Evolutionary conservation across 129 eudicot species (phyloP), one percentile per base, ranked within the genome.

Genomic region (Calendula officinalis): DNA sequence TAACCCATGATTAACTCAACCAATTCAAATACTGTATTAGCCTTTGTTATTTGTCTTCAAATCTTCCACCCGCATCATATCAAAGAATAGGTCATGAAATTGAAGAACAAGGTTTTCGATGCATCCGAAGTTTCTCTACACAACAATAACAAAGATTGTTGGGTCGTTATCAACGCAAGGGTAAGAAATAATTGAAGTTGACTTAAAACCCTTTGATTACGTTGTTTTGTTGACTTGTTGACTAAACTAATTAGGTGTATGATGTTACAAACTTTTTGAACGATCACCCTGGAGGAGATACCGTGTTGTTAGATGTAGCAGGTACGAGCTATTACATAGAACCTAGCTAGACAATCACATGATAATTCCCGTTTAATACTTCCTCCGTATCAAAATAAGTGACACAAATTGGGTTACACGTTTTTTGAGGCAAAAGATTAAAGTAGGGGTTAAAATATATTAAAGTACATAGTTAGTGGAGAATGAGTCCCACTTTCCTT

Each of bases 241-340:
- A 47, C 67, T 47, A 46, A 38, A 7, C 8, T 16, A 45, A 35
- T 30, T 65, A 88, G 96, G 92, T 77, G 41, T 84, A 84, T 16
- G 79, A 88, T 67, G 84, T 86, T 34, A 86, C 87, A 42, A 75
- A 57, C 16, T 86, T 83, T 79, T 75, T 86, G 66, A 62, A 69
- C 14, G 86, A 84, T 11, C 96, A 88, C 74, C 92, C 96, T 0
- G 96, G 96, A 4, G 96, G 92, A 45, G 82, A 77, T 17, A 83
- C 72, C 13, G 86, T 84, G 51, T 59, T 88, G 53, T 39, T 88
- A 57, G 78, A 69, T 43, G 84, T 73, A 30, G 84, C 92, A 63
- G 96, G 96, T 86, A 56, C 34, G 2, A 5, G 5, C 6, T 38
- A 40, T 36, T 10, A n/a, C 12, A 1, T 27, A 9, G 32, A 36